A percentile compares a stretch with the other conserved stretches of the same genome.
These are phyloP conservation scores for Penicillium longicatenatum DNA, from an alignment of 495 filamentous ascomycete species.

Conservation along the genomic window DNA sequence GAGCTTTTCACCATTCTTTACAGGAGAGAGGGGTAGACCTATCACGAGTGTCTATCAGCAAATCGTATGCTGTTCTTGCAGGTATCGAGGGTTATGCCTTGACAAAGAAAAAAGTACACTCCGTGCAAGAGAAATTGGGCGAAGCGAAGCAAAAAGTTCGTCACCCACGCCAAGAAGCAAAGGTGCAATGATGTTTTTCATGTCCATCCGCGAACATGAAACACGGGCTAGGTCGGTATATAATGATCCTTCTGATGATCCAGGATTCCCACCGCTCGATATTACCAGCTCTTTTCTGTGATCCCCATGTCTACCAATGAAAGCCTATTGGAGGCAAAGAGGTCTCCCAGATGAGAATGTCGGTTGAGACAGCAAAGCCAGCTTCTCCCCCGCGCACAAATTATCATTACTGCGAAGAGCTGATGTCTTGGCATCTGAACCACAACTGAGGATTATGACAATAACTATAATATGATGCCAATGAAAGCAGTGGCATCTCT, in stretches of 20 bases:
- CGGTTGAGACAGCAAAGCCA: too few species aligned
- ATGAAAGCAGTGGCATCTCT: too few species aligned
- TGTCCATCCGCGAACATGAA: neutral
- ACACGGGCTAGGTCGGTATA: neutral
- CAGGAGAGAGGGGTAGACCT: conserved; percentile 77
- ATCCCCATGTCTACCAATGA: too few species aligned
- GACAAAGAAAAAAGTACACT: conserved; percentile 60
- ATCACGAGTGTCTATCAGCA: conserved; percentile 71
- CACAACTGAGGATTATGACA: too few species aligned
- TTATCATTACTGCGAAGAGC: too few species aligned
- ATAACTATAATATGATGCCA: too few species aligned
- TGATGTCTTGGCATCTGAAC: too few species aligned
- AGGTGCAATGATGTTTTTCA: neutral
- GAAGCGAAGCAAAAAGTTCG: conserved; percentile 24
- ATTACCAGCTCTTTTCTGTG: too few species aligned
- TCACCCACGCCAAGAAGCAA: neutral
- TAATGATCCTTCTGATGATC: neutral
- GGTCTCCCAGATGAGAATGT: too few species aligned
- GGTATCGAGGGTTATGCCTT: conserved; percentile 78
- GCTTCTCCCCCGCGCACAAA: too few species aligned
- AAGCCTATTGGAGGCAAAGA: too few species aligned
- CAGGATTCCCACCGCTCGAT: too few species aligned
- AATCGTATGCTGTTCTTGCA: conserved; percentile 77
- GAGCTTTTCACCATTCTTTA: conserved; percentile 72
- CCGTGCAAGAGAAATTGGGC: conserved; percentile 39